Evolutionary conservation across 805 yeast species (phyloP), one percentile per base, ranked within the genome.

Genomic region (Wickerhamiella kurtzmanii): DNA sequence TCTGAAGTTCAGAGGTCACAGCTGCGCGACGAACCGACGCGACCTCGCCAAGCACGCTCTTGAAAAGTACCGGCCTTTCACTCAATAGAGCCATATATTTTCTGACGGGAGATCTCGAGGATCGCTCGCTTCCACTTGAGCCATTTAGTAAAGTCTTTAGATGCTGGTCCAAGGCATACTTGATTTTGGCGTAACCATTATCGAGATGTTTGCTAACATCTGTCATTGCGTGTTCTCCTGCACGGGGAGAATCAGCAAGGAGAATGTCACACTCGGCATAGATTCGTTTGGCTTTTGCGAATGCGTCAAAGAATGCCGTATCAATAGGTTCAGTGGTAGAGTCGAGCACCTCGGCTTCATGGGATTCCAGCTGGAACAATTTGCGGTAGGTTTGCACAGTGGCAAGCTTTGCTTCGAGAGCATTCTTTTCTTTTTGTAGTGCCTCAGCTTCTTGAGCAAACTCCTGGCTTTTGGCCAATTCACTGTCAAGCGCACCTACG

Each of bases 191-290:
- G 50, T 73, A 73, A 2, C 82, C 77, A 16, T 64, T 50, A 37
- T 74, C 74, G 22, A 82, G 66, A 28, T 76, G 61, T 9, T 63
- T 64, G 20, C 74, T 71, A 9, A 48, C 41, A n/a, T 51, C 56
- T 21, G 22, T 45, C 56, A 61, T 62, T 3, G 56, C 44, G 13
- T 45, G 52, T 41, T 60, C 61, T 40, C 81, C 79, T 32, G 81
- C 80, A 56, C 80, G 36, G 3, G 56, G 58, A n/a, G 49, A 38
- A 42, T 56, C 71, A 3, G 86, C 76, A 20, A 92, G 69, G 25
- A 92, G 65, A 17, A 79, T 72, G 42, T 82, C 77, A 44, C 94
- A 80, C 48, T 79, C 76, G 32, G 73, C 70, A 58, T 79, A 78
- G 22, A 88, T 80, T 35, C 60, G 56, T 53, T 81, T 77, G 5